Evolutionary conservation across 148 eudicot genomes (phyloP).

Genomic region (Camellia lanceoleosa): DNA sequence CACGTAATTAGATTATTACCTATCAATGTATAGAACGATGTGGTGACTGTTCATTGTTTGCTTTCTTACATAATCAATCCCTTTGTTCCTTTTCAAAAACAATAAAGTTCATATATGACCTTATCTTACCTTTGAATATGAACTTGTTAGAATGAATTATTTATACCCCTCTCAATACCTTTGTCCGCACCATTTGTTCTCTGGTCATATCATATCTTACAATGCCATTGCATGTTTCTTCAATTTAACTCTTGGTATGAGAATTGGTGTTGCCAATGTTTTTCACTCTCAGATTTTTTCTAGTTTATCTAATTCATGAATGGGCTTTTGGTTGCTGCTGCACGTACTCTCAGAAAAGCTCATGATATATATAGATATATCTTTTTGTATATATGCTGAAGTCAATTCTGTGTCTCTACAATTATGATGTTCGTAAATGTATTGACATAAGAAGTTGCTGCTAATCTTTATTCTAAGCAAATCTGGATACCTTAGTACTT

Average conservation of each 20-base stretch:
- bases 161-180: background rate
- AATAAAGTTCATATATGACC: background rate
- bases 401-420: background rate
- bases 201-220: background rate
- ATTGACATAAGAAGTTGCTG: background rate
- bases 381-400: background rate
- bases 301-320: background rate
- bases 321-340: background rate
- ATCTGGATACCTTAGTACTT: background rate
- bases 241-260: background rate
- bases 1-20: background rate
- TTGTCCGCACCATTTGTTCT: background rate
- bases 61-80: background rate
- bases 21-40: background rate
- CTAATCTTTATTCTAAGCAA: background rate
- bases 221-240: constrained; percentile 1
- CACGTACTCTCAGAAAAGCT: background rate
- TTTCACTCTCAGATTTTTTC: background rate
- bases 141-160: background rate
- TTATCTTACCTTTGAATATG: background rate
- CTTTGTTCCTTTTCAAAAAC: background rate
- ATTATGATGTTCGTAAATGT: background rate
- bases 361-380: background rate
- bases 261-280: background rate
- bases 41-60: background rate